Evolutionary conservation across 768 basidiomycete genomes (phyloP).

Genomic region (Trametes cingulata): DNA sequence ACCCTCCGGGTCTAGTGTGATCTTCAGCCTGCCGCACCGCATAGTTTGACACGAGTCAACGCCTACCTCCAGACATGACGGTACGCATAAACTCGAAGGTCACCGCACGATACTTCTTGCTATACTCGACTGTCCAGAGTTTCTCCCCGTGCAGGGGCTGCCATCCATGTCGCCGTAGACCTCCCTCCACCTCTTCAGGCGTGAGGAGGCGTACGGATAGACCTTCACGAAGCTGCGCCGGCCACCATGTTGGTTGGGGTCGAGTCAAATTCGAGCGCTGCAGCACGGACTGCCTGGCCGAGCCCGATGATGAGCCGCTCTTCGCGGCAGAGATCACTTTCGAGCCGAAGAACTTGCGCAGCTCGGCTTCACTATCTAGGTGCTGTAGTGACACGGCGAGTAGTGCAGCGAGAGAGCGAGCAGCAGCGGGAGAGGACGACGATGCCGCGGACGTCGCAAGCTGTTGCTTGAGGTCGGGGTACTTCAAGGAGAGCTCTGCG

Average conservation of each 20-base stretch:
- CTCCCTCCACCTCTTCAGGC: conserved; percentile 51
- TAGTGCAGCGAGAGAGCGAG: conserved; percentile 47
- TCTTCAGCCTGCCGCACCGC: not conserved
- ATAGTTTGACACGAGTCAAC: conserved; percentile 29
- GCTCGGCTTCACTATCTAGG: conserved; percentile 87
- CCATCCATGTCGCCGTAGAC: conserved; percentile 39
- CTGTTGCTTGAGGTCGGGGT: conserved; percentile 49
- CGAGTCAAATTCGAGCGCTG: conserved; percentile 75
- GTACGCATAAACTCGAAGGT: conserved; percentile 80
- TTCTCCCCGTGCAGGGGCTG: conserved; percentile 57
- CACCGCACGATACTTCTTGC: conserved; percentile 78
- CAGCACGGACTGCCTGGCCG: conserved; percentile 40
- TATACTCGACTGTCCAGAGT: conserved; percentile 91
- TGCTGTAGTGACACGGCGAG: conserved; percentile 78
- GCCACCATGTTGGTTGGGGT: conserved; percentile 76
- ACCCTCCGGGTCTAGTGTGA: conserved; percentile 64
- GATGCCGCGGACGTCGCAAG: conserved; percentile 27
- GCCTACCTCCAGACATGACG: conserved; percentile 78
- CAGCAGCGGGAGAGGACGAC: conserved; percentile 27
- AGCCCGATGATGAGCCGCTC: conserved; percentile 31
- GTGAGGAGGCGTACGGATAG: conserved; percentile 62
- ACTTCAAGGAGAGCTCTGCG: conserved; percentile 83
- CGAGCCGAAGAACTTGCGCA: conserved; percentile 92
- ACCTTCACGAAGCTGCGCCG: conserved; percentile 68
- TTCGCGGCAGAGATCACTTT: conserved; percentile 77